Percentiles rank a stretch among this genome's conserved stretches.
phyloP scores from a whole-genome alignment of 495 filamentous ascomycete species.

The Podospora appendiculata region DNA sequence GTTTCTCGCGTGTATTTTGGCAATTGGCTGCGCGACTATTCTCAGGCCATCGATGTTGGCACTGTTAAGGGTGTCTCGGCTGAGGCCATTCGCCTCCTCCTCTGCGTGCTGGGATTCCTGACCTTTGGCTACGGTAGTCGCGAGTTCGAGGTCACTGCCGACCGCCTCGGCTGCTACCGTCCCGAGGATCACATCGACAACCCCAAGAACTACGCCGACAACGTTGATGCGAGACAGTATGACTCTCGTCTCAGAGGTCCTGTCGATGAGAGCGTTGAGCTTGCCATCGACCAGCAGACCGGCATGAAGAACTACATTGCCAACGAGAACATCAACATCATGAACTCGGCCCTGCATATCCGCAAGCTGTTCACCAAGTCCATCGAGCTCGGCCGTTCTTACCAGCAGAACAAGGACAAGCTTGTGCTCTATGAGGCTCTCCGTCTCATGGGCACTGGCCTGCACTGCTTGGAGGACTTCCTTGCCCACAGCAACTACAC shows the following conservation, averaged over 20 bases:
- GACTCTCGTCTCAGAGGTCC: conserved; percentile 72
- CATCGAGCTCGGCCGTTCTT: conserved; percentile 67
- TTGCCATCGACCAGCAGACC: conserved; percentile 67
- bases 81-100: conserved; percentile 78
- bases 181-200: conserved; percentile 87
- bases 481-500: conserved; percentile 87
- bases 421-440: conserved; percentile 77
- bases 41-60: conserved; percentile 76
- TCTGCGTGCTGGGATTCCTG: conserved; percentile 54
- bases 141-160: conserved; percentile 86
- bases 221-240: conserved; percentile 75
- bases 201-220: conserved; percentile 71
- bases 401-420: conserved; percentile 52
- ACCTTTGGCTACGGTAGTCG: conserved; percentile 76
- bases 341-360: conserved; percentile 68
- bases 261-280: conserved; percentile 68
- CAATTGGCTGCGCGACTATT: conserved; percentile 85
- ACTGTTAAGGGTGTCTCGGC: conserved; percentile 82
- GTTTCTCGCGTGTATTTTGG: conserved; percentile 83
- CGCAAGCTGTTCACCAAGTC: conserved; percentile 61
- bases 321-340: conserved; percentile 64
- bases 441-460: conserved; percentile 73
- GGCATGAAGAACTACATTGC: conserved; percentile 91
- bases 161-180: conserved; percentile 81
- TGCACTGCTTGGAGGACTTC: conserved; percentile 88